Conservation (phyloP, 2,329 filamentous ascomycete genomes). For the Mycocentrospora acerina region DNA sequence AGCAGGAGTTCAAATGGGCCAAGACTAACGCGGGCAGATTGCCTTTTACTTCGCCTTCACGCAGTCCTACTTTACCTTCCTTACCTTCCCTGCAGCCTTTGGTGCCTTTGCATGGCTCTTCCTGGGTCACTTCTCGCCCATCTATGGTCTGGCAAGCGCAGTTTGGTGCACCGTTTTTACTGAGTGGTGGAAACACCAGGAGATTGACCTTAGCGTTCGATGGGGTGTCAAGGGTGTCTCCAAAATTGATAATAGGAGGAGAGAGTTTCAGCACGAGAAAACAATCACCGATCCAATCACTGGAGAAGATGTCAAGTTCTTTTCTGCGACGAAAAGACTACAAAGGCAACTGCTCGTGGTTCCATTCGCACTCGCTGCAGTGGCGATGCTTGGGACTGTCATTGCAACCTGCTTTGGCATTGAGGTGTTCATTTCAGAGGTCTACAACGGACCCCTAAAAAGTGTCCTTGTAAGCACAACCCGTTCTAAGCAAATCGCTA, state of each 20-base stretch:
- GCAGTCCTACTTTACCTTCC: conserved; percentile 84
- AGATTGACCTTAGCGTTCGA: conserved; percentile 79
- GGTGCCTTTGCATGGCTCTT: conserved; percentile 77
- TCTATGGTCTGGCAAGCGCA: conserved; percentile 76
- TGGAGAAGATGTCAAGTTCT: conserved; percentile 74
- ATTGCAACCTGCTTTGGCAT: conserved; percentile 88
- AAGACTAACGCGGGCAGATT: conserved; percentile 53
- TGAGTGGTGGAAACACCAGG: conserved; percentile 95
- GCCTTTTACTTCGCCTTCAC: conserved; percentile 96
- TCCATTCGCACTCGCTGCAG: conserved; percentile 78
- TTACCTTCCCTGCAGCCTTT: conserved; percentile 77
- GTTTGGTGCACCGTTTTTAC: conserved; percentile 88
- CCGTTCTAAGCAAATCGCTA: background rate
- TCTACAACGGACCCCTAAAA: conserved; percentile 89
- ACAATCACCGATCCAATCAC: conserved; percentile 78
- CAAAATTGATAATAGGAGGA: conserved; percentile 73
- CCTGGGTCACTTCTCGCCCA: conserved; percentile 78
- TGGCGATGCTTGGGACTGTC: conserved; percentile 72
- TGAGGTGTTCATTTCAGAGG: conserved; percentile 93
- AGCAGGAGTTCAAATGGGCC: no score
- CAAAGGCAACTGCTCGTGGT: conserved; percentile 77
- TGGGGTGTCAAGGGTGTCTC: conserved; percentile 90
- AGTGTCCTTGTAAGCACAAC: conserved; percentile 69
- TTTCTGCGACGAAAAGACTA: conserved; percentile 73
- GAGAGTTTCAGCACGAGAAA: conserved; percentile 77